Percentiles rank a stretch among this genome's conserved stretches.
Conservation (phyloP, 495 filamentous ascomycete species). For the Wilcoxina mikolae region DNA sequence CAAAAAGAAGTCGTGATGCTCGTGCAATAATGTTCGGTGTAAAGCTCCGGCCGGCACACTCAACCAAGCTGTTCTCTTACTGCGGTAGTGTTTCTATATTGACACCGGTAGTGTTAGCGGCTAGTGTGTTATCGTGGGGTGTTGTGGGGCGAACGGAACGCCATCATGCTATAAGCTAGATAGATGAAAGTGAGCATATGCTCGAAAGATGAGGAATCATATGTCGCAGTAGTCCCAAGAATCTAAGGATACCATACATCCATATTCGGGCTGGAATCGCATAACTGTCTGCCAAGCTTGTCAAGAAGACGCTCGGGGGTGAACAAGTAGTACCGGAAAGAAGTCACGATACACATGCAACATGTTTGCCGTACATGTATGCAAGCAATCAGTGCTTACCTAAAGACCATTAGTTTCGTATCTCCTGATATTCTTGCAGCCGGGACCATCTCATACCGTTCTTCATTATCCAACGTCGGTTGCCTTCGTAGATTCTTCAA, state of each 20-base stretch:
- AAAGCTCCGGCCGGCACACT: too few relatives aligned
- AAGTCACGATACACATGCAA: constrained; percentile 72
- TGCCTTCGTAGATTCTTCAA: too few relatives aligned
- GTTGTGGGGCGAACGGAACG: too few relatives aligned
- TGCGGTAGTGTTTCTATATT: too few relatives aligned
- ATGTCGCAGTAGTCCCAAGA: constrained; percentile 57
- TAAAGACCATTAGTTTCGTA: too few relatives aligned
- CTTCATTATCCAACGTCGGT: constrained; percentile 40
- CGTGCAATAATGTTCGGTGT: constrained; percentile 57
- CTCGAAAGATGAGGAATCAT: constrained; percentile 50
- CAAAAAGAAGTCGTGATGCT: constrained; percentile 71
- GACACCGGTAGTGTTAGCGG: too few relatives aligned
- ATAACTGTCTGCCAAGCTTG: constrained; percentile 50
- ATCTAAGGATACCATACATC: constrained; percentile 66
- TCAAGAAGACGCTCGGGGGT: constrained; percentile 43
- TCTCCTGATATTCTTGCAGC: too few relatives aligned
- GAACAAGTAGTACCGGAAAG: constrained; percentile 64
- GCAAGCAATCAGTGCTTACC: constrained; percentile 51
- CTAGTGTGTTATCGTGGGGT: too few relatives aligned
- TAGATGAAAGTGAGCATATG: constrained; percentile 74
- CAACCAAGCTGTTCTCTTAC: too few relatives aligned
- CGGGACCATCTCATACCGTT: too few relatives aligned
- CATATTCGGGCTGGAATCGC: constrained; percentile 75
- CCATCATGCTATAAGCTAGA: constrained; percentile 68
- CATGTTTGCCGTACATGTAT: too few relatives aligned